Conservation (phyloP, 345 rosid species). For the Leavenworthia alabamica region DNA sequence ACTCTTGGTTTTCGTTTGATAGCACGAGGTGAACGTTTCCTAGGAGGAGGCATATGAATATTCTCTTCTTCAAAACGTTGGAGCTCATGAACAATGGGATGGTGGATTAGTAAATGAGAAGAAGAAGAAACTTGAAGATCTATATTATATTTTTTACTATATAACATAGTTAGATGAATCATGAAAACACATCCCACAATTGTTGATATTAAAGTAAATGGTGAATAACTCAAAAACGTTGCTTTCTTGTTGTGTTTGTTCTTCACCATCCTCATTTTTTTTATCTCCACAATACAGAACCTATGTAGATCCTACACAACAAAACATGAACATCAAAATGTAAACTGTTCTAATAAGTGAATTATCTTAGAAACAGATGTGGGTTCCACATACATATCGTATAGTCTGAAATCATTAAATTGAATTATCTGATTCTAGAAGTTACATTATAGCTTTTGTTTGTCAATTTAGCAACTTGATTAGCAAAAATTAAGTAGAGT, state of each 20-base stretch:
- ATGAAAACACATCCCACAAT: conserved; percentile 65
- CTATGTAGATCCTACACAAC: neutral
- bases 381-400: conserved; percentile 3
- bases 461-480: neutral
- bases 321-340: neutral
- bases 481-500: neutral
- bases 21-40: conserved; percentile 82
- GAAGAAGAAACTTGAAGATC: conserved; percentile 32
- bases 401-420: neutral
- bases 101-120: conserved; percentile 37
- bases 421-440: neutral
- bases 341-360: conserved; percentile 1
- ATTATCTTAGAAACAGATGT: neutral
- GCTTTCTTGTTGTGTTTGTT: conserved; percentile 68
- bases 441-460: neutral
- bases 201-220: conserved; percentile 43
- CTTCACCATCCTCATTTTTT: conserved; percentile 49
- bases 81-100: conserved; percentile 56
- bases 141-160: conserved; percentile 36
- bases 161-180: conserved; percentile 52
- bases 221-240: conserved; percentile 48
- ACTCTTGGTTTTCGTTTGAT: conserved; percentile 77
- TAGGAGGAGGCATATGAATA: conserved; percentile 85
- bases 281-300: conserved; percentile 25
- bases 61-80: conserved; percentile 78